Evolutionary conservation across 1,284 basidiomycete genomes (phyloP).

Genomic region (Ganoderma sinense): DNA sequence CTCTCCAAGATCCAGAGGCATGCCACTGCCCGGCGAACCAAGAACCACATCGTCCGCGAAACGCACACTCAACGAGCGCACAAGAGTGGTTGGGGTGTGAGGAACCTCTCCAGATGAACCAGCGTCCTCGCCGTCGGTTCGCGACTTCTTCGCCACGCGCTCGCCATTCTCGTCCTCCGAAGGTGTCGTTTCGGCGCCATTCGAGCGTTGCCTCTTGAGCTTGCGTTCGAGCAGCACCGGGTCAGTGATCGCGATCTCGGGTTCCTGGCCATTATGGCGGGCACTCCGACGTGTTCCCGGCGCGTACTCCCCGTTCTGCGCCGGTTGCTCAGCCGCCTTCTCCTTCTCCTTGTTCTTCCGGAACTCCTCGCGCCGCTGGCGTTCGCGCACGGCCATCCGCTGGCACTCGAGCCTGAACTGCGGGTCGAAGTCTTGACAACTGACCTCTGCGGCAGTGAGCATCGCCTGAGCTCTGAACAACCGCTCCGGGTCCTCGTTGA

Average conservation of each 20-base stretch:
- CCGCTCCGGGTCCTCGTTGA: conserved; percentile 77
- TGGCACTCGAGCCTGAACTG: conserved; percentile 87
- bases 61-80: conserved; percentile 29
- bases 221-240: conserved; percentile 74
- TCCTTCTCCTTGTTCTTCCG: conserved; percentile 60
- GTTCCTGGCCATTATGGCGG: conserved; percentile 73
- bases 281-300: conserved; percentile 68
- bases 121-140: conserved; percentile 51
- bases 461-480: conserved; percentile 89
- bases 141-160: conserved; percentile 63
- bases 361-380: conserved; percentile 69
- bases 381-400: conserved; percentile 85
- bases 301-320: conserved; percentile 43
- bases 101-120: conserved; percentile 47
- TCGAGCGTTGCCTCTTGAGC: conserved; percentile 74
- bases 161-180: conserved; percentile 60
- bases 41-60: conserved; percentile 30
- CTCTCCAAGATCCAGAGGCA: conserved; percentile 4
- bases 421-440: conserved; percentile 90
- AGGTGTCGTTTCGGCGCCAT: conserved; percentile 60
- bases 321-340: conserved; percentile 47
- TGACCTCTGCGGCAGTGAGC: conserved; percentile 87
- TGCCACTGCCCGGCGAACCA: background rate
- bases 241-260: conserved; percentile 75
- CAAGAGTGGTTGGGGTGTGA: conserved; percentile 18